These are phyloP conservation scores for Stenocarpella maydis DNA, from an alignment of 2,329 filamentous ascomycete species.

Conservation along the genomic window DNA sequence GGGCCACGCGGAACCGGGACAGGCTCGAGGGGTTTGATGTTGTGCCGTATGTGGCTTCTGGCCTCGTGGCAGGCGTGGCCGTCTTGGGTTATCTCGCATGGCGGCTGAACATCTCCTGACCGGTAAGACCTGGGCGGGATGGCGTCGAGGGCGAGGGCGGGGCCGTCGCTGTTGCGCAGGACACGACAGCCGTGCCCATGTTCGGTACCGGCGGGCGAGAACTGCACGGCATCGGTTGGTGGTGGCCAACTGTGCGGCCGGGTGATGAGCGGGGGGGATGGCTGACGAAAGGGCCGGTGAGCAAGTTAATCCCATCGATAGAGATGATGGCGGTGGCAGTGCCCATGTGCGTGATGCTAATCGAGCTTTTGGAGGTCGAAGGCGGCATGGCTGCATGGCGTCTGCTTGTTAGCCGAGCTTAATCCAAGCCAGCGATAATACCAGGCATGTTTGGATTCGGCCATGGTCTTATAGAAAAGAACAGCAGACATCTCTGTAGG, in stretches of 20 bases:
- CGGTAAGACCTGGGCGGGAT: constrained; percentile 43
- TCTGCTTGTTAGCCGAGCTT: not conserved
- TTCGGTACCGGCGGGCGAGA: constrained; percentile 49
- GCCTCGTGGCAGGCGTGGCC: not conserved
- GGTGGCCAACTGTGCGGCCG: not conserved
- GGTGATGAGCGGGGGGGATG: too few relatives aligned
- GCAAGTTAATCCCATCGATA: not conserved
- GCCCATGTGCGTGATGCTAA: not conserved
- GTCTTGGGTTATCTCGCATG: not conserved
- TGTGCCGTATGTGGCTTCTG: not conserved
- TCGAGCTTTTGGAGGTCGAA: not conserved
- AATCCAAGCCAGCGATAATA: not conserved
- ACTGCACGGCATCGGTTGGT: constrained; percentile 36
- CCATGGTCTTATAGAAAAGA: not conserved
- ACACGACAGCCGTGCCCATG: constrained; percentile 42
- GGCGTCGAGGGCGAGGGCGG: constrained; percentile 47
- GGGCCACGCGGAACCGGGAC: not conserved
- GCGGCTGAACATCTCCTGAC: not conserved
- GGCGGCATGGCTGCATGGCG: not conserved
- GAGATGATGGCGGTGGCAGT: constrained; percentile 6
- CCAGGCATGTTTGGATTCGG: not conserved
- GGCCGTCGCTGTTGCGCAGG: constrained; percentile 45
- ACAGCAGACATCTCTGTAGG: too few relatives aligned
- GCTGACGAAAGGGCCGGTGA: constrained; percentile 6
- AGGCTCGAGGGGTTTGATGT: constrained; percentile 19